Base-by-base conservation (phyloP, 2,329 filamentous ascomycete genomes). In the Chaetoscypha palmicola region DNA sequence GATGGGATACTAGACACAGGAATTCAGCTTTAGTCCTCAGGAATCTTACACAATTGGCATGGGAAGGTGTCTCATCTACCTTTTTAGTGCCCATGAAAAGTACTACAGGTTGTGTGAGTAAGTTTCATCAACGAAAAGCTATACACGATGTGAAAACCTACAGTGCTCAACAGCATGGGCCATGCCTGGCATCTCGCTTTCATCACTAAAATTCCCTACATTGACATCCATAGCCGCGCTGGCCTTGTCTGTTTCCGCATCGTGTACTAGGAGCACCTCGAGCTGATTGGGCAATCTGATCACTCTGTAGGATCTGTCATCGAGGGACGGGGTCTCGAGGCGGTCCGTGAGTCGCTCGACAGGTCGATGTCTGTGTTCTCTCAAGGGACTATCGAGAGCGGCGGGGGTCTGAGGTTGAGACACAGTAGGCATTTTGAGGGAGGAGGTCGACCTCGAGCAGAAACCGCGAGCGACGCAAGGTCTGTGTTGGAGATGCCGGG, bases 81-180 rank as follows among this genome's bases (percentile, higher is more conserved):
- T 97, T 98, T 66, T 95, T 84, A 5, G 92, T 98, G 38, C 92
- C 92, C 92, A 98, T 97, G 70, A 98, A 98, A 19, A 98, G 71
- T 52, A 96, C 39, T 48, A 31, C 22, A 20, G 17, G 9, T 26
- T 19, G 4, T 17, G 8, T 16, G 17, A 11, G 12, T 31, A 10
- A 11, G 11, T 3, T 31, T 31, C 16, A 3, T 11, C 11, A 14
- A 4, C 23, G 16, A 17, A 22, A 38, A 19, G 17, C 20, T 17
- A 16, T 14, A 11, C 23, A 17, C 8, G 8, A 24, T 23, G 17
- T 12, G 19, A 17, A 5, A 9, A 37, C 40, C 20, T 43, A 43
- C 40, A 79, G 76, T 96, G 91, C 71, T 97, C 91, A 38, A 96
- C 88, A 3, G 89, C 90, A 68, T 96, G 91, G 43, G 90, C 90